Conservation (phyloP, 1,139 yeast genomes). For the Spathaspora jeffriesii region DNA sequence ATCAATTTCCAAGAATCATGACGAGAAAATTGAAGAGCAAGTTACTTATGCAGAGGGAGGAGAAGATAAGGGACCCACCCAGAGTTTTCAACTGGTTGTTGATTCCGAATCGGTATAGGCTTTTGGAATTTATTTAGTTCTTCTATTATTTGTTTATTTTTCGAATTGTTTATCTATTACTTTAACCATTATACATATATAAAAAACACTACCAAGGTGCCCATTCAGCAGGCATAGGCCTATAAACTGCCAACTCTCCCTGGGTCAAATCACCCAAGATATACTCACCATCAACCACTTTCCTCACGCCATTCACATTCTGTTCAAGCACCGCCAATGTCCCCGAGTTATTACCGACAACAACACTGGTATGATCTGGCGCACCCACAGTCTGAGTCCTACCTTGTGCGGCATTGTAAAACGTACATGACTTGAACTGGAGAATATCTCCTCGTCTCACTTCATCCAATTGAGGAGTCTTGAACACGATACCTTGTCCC, state of each 20-base stretch:
- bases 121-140: not conserved
- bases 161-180: not conserved
- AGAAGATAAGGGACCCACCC: not conserved
- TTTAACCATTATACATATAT: too few relatives aligned
- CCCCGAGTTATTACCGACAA: slow-evolving; percentile 35
- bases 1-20: slow-evolving; percentile 12
- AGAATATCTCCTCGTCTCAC: slow-evolving; percentile 43
- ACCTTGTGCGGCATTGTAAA: slow-evolving; percentile 32
- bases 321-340: slow-evolving; percentile 56
- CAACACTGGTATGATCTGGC: slow-evolving; percentile 72
- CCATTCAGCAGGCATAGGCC: slow-evolving; percentile 61
- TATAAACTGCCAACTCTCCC: slow-evolving; percentile 53
- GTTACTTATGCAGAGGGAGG: not conserved
- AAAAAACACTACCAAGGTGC: slow-evolving; percentile 32
- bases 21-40: not conserved
- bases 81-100: not conserved
- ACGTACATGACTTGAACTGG: slow-evolving; percentile 43
- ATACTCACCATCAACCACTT: slow-evolving; percentile 48
- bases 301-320: slow-evolving; percentile 53
- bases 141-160: not conserved
- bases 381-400: slow-evolving; percentile 44
- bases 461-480: slow-evolving; percentile 30
- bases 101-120: slow-evolving; percentile 1
- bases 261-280: slow-evolving; percentile 40
- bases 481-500: slow-evolving; percentile 16